A percentile compares a stretch with the other conserved stretches of the same genome.
Conservation (phyloP, 2,329 filamentous ascomycete genomes). For the Fusarium austroafricanum region DNA sequence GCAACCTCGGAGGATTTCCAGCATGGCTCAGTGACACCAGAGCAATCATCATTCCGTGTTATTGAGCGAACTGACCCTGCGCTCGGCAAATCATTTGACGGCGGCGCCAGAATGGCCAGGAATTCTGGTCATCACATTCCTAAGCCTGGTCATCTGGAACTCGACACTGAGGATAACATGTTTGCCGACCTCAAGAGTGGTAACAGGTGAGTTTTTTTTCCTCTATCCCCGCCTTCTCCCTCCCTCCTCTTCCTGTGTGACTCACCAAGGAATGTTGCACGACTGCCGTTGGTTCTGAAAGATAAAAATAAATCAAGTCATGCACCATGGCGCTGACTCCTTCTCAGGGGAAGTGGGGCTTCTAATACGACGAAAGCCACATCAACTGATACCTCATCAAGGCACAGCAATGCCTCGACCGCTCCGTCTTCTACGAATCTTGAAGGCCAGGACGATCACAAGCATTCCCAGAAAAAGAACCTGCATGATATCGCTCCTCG, state of each 20-base stretch:
- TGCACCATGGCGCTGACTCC: constrained; percentile 52
- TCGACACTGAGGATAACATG: constrained; percentile 67
- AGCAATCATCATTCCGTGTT: constrained; percentile 68
- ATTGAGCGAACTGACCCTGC: constrained; percentile 64
- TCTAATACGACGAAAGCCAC: constrained; percentile 71
- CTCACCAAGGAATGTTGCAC: constrained; percentile 38
- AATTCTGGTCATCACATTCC: constrained; percentile 52
- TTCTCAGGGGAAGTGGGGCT: constrained; percentile 66
- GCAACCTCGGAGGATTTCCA: constrained; percentile 65
- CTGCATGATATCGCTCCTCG: constrained; percentile 53
- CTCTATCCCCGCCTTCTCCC: constrained; percentile 15
- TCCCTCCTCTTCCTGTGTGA: constrained; percentile 32
- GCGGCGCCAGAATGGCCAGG: constrained; percentile 58
- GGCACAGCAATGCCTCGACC: constrained; percentile 72
- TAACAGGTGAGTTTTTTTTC: constrained; percentile 62
- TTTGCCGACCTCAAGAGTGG: constrained; percentile 66
- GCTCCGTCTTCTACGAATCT: constrained; percentile 67
- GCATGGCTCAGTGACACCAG: constrained; percentile 59
- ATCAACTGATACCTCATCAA: constrained; percentile 70
- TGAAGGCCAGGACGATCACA: constrained; percentile 46
- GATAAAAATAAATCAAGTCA: constrained; percentile 47
- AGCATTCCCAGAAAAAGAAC: constrained; percentile 53
- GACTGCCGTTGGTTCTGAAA: constrained; percentile 31
- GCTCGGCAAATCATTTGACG: constrained; percentile 62
- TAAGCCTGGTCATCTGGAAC: constrained; percentile 53